Evolutionary conservation across 208 protist species (phyloP).

Genomic region (Trypanosoma mega): DNA sequence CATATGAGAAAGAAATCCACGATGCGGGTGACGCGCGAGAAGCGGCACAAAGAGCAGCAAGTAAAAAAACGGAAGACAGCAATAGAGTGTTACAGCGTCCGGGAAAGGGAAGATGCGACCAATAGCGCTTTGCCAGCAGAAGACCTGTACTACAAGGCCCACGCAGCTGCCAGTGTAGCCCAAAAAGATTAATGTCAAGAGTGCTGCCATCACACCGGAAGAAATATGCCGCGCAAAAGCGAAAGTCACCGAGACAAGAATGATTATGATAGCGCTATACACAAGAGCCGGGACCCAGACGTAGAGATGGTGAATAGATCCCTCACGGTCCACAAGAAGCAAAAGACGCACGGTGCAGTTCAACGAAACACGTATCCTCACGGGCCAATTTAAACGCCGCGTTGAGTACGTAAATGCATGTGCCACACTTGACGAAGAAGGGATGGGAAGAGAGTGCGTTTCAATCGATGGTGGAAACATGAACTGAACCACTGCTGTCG

Average conservation of each 20-base stretch:
- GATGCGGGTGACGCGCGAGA: conserved; percentile 22
- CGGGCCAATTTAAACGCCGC: conserved; percentile 19
- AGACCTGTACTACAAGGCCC: conserved; percentile 55
- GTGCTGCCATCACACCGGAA: conserved; percentile 20
- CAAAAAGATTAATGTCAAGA: conserved; percentile 43
- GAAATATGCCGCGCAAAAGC: conserved; percentile 27
- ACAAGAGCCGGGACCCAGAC: conserved; percentile 62
- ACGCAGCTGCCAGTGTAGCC: conserved; percentile 60
- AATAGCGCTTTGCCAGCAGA: conserved; percentile 56
- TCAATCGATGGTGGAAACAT: background rate
- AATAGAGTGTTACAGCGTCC: conserved; percentile 58
- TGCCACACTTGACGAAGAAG: background rate
- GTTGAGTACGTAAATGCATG: conserved; percentile 15
- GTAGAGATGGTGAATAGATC: conserved; percentile 49
- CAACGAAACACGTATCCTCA: conserved; percentile 24
- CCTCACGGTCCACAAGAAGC: conserved; percentile 39
- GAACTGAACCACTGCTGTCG: conserved; percentile 3
- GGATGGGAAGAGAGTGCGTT: background rate
- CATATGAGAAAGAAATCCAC: conserved; percentile 34
- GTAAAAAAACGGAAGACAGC: conserved; percentile 57
- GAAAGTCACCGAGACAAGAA: conserved; percentile 26
- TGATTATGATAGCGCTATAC: conserved; percentile 35
- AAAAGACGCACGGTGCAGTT: conserved; percentile 42
- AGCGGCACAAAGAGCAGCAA: conserved; percentile 28
- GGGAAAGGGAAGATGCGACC: conserved; percentile 67